Conservation (phyloP, 345 rosid genomes). For the Eucalyptus regnans region DNA sequence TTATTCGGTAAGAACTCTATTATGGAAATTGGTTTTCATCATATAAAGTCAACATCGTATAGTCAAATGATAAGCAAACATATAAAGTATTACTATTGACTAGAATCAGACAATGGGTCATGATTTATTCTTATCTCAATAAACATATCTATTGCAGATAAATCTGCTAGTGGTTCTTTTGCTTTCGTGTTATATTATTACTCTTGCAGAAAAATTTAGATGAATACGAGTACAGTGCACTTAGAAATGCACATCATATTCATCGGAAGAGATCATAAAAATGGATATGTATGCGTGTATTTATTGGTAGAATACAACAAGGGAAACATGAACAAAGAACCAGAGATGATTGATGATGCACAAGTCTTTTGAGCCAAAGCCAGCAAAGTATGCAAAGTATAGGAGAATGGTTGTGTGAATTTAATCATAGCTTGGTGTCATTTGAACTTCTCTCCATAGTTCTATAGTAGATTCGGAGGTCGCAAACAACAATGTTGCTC, state of each 20-base stretch:
- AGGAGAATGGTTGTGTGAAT: neutral
- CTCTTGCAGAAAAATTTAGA: neutral
- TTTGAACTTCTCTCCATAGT: neutral
- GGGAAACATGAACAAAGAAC: neutral
- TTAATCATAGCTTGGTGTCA: neutral
- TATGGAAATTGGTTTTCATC: neutral
- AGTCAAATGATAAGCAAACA: neutral
- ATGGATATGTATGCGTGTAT: neutral
- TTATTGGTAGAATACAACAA: neutral
- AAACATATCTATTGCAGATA: neutral
- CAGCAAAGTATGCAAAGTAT: neutral
- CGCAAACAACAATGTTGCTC: neutral
- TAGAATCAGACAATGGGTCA: fast-evolving
- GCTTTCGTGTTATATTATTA: neutral
- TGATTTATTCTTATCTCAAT: neutral
- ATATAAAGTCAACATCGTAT: neutral
- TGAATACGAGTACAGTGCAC: neutral
- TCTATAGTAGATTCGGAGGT: neutral
- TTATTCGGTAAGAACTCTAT: neutral
- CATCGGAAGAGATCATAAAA: neutral
- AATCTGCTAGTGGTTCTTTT: neutral
- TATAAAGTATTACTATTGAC: neutral
- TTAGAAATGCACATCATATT: neutral
- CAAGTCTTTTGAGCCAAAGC: neutral
- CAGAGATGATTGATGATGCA: neutral